phyloP scores from a whole-genome alignment of 2,329 filamentous ascomycete species.

The Fusarium bactridioides region DNA sequence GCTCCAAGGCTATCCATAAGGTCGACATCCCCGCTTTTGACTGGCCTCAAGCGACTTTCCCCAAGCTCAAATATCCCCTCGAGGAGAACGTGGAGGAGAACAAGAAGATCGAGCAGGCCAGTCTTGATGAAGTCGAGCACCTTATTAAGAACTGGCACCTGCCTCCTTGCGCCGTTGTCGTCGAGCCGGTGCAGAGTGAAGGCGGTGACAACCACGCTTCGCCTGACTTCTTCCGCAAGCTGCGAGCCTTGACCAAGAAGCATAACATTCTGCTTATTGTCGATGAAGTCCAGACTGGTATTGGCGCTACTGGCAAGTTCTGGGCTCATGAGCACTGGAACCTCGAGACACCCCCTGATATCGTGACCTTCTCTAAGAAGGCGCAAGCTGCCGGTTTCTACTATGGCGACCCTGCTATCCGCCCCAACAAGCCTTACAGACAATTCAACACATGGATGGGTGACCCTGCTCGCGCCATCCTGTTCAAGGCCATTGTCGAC shows the following conservation, averaged over 20 bases:
- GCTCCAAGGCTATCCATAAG: slow-evolving; percentile 94
- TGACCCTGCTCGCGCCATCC: slow-evolving; percentile 82
- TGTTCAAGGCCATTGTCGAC: slow-evolving; percentile 86
- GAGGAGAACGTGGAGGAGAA: slow-evolving; percentile 83
- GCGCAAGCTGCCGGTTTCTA: slow-evolving; percentile 94
- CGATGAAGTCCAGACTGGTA: slow-evolving; percentile 92
- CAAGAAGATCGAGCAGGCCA: slow-evolving; percentile 79
- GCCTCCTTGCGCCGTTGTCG: slow-evolving; percentile 81
- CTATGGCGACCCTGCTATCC: slow-evolving; percentile 79
- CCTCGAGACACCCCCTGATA: slow-evolving; percentile 80
- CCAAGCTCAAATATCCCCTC: slow-evolving; percentile 84
- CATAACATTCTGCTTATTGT: slow-evolving; percentile 86
- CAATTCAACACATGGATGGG: slow-evolving; percentile 99
- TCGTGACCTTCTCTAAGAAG: slow-evolving; percentile 96
- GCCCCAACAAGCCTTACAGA: slow-evolving; percentile 91
- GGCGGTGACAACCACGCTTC: slow-evolving; percentile 95
- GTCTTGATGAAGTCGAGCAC: slow-evolving; percentile 83
- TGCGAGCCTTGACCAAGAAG: slow-evolving; percentile 80
- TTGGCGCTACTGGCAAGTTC: slow-evolving; percentile 92
- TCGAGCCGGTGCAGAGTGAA: slow-evolving; percentile 94
- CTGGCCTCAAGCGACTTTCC: slow-evolving; percentile 93
- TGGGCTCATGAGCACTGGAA: slow-evolving; percentile 98
- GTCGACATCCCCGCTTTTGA: slow-evolving; percentile 94
- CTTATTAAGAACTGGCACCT: slow-evolving; percentile 81
- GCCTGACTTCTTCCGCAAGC: slow-evolving; percentile 83